phyloP scores from a whole-genome alignment of 345 rosid genomes.

The Boechera retrofracta region DNA sequence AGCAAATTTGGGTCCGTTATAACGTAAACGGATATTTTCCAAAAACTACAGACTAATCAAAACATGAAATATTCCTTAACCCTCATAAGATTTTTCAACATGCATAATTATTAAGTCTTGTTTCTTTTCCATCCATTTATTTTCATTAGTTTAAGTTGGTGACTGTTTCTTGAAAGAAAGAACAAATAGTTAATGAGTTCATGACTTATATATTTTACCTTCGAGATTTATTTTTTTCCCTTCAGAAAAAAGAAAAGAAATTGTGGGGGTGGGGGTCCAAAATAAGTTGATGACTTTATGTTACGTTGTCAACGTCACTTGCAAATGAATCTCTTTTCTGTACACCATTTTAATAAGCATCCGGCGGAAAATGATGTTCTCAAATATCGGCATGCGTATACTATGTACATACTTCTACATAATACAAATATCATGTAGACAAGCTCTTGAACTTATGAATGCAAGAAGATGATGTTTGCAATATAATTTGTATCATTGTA shows the following conservation, averaged over 20 bases:
- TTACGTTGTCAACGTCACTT: slow-evolving; percentile 19
- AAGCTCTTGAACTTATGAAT: neutral
- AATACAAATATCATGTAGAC: neutral
- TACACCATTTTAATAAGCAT: slow-evolving; percentile 5
- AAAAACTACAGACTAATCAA: neutral
- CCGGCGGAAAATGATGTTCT: neutral
- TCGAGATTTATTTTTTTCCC: neutral
- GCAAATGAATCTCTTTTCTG: slow-evolving; percentile 16
- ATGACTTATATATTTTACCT: neutral
- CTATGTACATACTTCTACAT: neutral
- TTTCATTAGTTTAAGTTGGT: neutral
- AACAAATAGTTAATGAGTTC: neutral
- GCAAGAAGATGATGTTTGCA: neutral
- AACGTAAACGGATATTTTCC: too few species aligned
- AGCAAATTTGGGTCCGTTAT: too few species aligned
- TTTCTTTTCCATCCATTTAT: neutral
- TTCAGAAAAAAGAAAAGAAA: neutral
- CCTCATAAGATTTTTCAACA: neutral
- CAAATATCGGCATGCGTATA: slow-evolving; percentile 9
- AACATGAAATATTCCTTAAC: neutral
- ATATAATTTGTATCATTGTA: neutral
- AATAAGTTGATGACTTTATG: slow-evolving; percentile 15
- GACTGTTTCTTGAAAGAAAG: neutral
- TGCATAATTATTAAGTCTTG: neutral
- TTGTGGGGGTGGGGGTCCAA: neutral